Evolutionary conservation across 805 yeast species (phyloP), one percentile per base, ranked within the genome.

Genomic region (Komagataella pastoris): DNA sequence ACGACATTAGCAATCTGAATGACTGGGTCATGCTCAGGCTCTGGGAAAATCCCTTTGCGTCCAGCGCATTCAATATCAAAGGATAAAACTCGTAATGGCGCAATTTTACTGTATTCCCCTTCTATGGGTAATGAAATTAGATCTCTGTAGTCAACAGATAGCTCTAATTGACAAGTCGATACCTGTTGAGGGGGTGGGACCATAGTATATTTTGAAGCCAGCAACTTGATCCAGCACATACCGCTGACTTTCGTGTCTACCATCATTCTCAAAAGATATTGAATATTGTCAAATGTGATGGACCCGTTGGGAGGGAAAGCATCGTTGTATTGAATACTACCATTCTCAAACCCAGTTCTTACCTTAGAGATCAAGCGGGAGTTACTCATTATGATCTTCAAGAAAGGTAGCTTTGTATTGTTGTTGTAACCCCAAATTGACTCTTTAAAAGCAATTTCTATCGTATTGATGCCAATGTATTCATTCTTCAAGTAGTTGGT

Each of bases 31-130:
- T 80, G 76, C 55, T 85, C 85, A 1, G 99, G 84, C 62, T 93
- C 99, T 1, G 99, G 99, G 65, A 93, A 93, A 10, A 93, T 77
- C 51, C 99, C 99, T 57, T 88, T 85, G 67, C 99, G 80, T 47
- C 99, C 99, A 3, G 99, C 93, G 76, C 99, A 93, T 67, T 93
- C 99, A 55, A 93, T 93, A 74, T 93, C 99, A 65, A 93, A 91
- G 8, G 97, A 89, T 57, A 93, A 71, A 49, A 93, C 82, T 61
- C 99, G 83, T 54, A 93, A 73, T 0, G 99, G 99, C 1, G 99
- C 98, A 70, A 86, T 83, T 57, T 81, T 84, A 43, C 88, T 77
- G 90, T 95, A 95, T 54, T 90, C 89, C 3, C 96, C 97, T 62
- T 91, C 98, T 0, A 97, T 76, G 1, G 88, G 76, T 64, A 88